Evolutionary conservation across 2,329 filamentous ascomycete species (phyloP).

Genomic region (Sporothrix pseudoabietina): DNA sequence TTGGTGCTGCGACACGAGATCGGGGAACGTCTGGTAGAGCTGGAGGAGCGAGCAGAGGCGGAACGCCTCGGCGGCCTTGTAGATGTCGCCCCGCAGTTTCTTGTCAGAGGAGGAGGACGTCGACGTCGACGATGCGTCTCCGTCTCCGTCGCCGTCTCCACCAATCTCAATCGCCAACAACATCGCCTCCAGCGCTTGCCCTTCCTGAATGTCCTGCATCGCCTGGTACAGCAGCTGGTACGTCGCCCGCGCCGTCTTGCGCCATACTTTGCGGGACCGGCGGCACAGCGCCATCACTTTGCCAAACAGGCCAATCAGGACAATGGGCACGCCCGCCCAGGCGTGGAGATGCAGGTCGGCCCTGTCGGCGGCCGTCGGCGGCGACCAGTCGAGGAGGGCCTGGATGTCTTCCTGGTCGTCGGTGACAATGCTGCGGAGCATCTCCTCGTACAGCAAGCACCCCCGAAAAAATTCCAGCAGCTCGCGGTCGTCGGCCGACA

Average conservation of each 20-base stretch:
- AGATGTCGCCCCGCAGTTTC: constrained; percentile 39
- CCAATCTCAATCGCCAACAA: constrained; percentile 40
- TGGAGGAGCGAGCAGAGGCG: constrained; percentile 44
- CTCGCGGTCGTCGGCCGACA: constrained; percentile 37
- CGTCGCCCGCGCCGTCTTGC: constrained; percentile 35
- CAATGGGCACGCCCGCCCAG: constrained; percentile 46
- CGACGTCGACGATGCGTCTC: not conserved
- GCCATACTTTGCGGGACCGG: constrained; percentile 39
- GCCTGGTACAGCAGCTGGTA: constrained; percentile 37
- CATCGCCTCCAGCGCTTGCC: constrained; percentile 43
- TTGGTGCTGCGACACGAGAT: constrained; percentile 31
- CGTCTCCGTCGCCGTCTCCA: no score
- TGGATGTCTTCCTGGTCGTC: constrained; percentile 40
- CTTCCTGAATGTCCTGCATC: constrained; percentile 42
- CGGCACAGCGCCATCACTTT: constrained; percentile 45
- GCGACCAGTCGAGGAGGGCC: constrained; percentile 30
- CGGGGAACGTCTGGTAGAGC: constrained; percentile 45
- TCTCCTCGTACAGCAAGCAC: constrained; percentile 46
- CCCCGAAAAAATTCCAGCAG: constrained; percentile 45
- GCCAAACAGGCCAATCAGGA: constrained; percentile 42
- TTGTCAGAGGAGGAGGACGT: constrained; percentile 32
- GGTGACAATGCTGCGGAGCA: constrained; percentile 45
- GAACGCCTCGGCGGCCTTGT: constrained; percentile 45
- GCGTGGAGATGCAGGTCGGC: constrained; percentile 39
- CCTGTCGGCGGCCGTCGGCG: not conserved